phyloP scores from a whole-genome alignment of 106 monocot species.

The Dioscorea zingiberensis region DNA sequence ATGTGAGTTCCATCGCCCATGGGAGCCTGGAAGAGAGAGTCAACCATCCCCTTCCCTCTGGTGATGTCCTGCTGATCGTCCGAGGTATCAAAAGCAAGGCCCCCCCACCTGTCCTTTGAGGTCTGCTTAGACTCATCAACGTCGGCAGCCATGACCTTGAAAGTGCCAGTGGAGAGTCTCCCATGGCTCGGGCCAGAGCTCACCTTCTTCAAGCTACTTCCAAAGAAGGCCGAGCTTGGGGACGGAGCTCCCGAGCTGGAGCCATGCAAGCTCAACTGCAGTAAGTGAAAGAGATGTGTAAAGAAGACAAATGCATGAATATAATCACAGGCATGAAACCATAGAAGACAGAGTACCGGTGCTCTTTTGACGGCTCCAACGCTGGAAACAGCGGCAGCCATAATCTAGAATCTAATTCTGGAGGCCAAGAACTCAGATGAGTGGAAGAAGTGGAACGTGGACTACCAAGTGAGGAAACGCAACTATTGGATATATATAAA shows the following conservation, averaged over 20 bases:
- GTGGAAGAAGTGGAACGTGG: not conserved
- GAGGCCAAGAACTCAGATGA: not conserved
- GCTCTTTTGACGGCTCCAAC: slow-evolving; percentile 46
- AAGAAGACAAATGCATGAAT: not conserved
- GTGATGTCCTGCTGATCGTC: slow-evolving; percentile 98
- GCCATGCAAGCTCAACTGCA: slow-evolving; percentile 44
- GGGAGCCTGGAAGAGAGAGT: slow-evolving; percentile 88
- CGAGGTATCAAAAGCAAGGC: slow-evolving; percentile 56
- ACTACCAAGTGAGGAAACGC: not conserved
- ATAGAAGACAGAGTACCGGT: slow-evolving; percentile 25
- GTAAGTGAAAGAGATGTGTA: not conserved
- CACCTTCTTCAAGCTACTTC: slow-evolving; percentile 61
- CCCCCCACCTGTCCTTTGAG: slow-evolving; percentile 51
- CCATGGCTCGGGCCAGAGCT: slow-evolving; percentile 31
- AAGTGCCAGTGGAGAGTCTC: slow-evolving; percentile 29
- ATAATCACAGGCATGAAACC: not conserved
- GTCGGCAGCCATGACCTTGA: slow-evolving; percentile 66
- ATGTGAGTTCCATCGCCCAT: slow-evolving; percentile 73
- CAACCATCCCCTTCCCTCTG: slow-evolving; percentile 81
- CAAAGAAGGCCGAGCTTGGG: slow-evolving; percentile 63
- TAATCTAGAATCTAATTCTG: not conserved
- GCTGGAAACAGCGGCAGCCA: slow-evolving; percentile 48
- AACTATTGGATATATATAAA: not conserved
- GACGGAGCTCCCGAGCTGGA: slow-evolving; percentile 26
- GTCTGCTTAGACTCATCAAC: slow-evolving; percentile 79